Conservation (phyloP, 2,329 filamentous ascomycete genomes). For the Xylariaceae sp. region DNA sequence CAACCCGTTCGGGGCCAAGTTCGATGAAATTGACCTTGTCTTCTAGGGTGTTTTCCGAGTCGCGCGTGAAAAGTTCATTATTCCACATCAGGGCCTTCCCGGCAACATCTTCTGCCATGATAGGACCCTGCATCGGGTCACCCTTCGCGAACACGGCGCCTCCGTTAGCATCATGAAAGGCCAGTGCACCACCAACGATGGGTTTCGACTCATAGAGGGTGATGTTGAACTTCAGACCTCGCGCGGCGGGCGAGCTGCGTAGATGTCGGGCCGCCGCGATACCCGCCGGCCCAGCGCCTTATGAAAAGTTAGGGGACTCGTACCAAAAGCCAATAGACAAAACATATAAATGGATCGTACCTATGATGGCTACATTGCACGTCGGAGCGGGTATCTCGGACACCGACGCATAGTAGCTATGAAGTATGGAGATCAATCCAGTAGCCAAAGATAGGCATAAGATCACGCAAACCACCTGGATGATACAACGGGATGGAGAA, state of each 20-base stretch:
- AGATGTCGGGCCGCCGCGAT: constrained; percentile 28
- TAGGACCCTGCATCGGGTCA: constrained; percentile 21
- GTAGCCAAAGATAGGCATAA: too few species aligned
- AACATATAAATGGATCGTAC: constrained; percentile 11
- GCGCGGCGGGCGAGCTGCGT: constrained; percentile 2
- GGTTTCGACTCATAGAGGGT: constrained; percentile 26
- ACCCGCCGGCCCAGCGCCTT: constrained; percentile 29
- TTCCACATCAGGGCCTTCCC: constrained; percentile 24
- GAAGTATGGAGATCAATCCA: neutral
- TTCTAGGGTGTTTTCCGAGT: constrained; percentile 21
- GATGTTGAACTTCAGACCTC: constrained; percentile 18
- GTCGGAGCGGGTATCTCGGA: neutral
- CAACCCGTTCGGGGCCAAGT: constrained; percentile 19
- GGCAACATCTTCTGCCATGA: constrained; percentile 27
- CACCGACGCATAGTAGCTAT: neutral
- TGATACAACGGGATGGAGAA: neutral
- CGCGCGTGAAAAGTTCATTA: constrained; percentile 25
- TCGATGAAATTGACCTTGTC: constrained; percentile 23
- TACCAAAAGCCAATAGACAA: neutral
- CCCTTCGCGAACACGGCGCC: constrained; percentile 22
- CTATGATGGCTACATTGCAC: constrained; percentile 26
- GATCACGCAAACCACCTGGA: neutral
- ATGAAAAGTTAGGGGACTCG: neutral
- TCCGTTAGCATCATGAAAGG: constrained; percentile 19
- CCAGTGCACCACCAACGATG: constrained; percentile 23